phyloP scores from a whole-genome alignment of 768 basidiomycete genomes.

The Panaeolus papilionaceus region DNA sequence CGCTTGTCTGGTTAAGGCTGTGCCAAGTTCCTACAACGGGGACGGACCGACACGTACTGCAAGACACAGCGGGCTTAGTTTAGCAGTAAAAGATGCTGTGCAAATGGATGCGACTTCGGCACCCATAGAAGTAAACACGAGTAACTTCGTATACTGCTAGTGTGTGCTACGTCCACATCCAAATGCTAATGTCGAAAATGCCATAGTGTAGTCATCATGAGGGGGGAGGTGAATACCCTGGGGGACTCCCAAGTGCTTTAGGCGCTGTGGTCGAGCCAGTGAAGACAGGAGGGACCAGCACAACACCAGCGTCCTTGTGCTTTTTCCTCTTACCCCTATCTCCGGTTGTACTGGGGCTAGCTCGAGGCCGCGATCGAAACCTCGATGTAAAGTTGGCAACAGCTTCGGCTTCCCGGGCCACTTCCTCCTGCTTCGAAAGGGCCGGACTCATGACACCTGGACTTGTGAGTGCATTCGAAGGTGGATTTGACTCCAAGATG shows the following conservation, averaged over 20 bases:
- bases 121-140: too few species aligned
- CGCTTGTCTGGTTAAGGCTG: not conserved
- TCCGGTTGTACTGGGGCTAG: not conserved
- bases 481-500: too few species aligned
- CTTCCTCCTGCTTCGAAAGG: slow-evolving; percentile 12
- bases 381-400: slow-evolving; percentile 1
- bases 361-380: not conserved
- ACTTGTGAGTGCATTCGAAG: not conserved
- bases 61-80: too few species aligned
- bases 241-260: not conserved
- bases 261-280: not conserved
- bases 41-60: too few species aligned
- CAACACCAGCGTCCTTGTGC: slow-evolving; percentile 3
- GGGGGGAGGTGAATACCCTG: not conserved
- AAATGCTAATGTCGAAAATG: too few species aligned
- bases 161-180: too few species aligned
- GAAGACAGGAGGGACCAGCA: not conserved
- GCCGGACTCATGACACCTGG: not conserved
- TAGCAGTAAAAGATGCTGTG: too few species aligned
- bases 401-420: not conserved
- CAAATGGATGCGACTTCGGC: too few species aligned
- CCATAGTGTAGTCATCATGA: not conserved
- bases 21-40: too few species aligned
- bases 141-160: too few species aligned
- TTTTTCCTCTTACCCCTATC: not conserved